These are phyloP conservation scores for Curvularia verruculosa DNA, from an alignment of 2,329 filamentous ascomycete species.

Conservation along the genomic window DNA sequence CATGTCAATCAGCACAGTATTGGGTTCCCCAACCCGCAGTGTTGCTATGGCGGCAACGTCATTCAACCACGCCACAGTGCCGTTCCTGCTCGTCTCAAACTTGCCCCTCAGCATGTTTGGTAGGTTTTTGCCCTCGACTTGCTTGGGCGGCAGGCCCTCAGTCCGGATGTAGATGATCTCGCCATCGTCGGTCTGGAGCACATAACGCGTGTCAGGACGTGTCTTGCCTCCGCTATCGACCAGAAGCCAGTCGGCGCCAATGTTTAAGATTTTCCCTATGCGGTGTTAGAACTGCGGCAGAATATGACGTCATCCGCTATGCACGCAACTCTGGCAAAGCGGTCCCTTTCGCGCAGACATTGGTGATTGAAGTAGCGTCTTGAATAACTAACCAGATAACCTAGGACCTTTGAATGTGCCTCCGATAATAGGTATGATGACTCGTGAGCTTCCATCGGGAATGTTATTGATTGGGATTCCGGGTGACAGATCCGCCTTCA, in stretches of 20 bases:
- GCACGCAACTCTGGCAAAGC: not conserved
- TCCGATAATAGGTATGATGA: slow-evolving; percentile 40
- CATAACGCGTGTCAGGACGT: slow-evolving; percentile 47
- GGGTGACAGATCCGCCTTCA: slow-evolving; percentile 28
- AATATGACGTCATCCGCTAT: slow-evolving; percentile 14
- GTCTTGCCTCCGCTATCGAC: slow-evolving; percentile 32
- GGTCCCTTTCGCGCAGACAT: not conserved
- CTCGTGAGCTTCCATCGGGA: slow-evolving; percentile 30
- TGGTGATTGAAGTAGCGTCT: not conserved
- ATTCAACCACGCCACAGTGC: slow-evolving; percentile 48
- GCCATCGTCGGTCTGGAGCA: slow-evolving; percentile 46
- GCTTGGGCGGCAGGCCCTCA: slow-evolving; percentile 33
- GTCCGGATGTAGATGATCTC: slow-evolving; percentile 45
- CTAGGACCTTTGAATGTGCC: slow-evolving; percentile 38
- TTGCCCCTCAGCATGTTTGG: slow-evolving; percentile 40
- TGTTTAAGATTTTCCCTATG: slow-evolving; percentile 39
- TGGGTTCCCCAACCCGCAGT: slow-evolving; percentile 27
- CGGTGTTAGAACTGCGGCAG: slow-evolving; percentile 5
- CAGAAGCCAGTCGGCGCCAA: slow-evolving; percentile 50
- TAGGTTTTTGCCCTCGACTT: slow-evolving; percentile 12
- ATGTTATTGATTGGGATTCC: slow-evolving; percentile 30
- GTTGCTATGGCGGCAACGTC: slow-evolving; percentile 43
- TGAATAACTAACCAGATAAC: slow-evolving; percentile 26
- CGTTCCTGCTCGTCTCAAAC: slow-evolving; percentile 44
- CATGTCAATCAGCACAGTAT: slow-evolving; percentile 34